Conservation (phyloP, 768 basidiomycete genomes). For the Lentinus tigrinus region DNA sequence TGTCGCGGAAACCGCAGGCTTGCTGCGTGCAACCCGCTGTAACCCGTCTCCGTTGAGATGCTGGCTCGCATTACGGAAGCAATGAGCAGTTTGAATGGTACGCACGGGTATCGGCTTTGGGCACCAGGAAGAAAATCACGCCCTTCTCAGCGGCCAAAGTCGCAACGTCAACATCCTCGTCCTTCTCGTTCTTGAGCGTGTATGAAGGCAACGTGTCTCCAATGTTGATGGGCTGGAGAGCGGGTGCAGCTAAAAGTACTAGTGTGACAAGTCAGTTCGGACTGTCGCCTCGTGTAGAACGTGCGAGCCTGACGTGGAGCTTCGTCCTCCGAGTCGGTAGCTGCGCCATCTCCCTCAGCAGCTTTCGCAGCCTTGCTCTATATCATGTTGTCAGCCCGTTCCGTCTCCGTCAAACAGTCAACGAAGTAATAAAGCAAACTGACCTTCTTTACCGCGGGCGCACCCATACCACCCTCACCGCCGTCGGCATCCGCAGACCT, state of each 20-base stretch:
- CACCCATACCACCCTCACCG: conserved; percentile 15
- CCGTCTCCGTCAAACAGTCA: neutral
- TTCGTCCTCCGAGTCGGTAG: conserved; percentile 1
- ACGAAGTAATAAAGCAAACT: neutral
- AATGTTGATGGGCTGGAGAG: conserved; percentile 48
- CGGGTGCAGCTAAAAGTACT: conserved; percentile 13
- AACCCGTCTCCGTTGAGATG: neutral
- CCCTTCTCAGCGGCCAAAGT: conserved; percentile 68
- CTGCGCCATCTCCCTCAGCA: conserved; percentile 1
- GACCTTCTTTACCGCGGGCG: conserved; percentile 26
- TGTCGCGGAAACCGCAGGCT: conserved; percentile 89
- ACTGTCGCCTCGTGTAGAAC: neutral
- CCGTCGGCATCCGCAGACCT: conserved; percentile 34
- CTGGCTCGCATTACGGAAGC: neutral
- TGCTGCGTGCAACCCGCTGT: conserved; percentile 89
- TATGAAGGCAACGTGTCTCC: conserved; percentile 77
- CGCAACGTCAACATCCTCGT: conserved; percentile 69
- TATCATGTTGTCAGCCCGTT: neutral
- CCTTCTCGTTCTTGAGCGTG: conserved; percentile 82
- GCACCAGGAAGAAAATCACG: conserved; percentile 79
- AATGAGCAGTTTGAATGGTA: neutral
- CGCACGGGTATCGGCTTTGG: conserved; percentile 81
- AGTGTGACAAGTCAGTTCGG: neutral
- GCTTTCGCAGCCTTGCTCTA: conserved; percentile 18
- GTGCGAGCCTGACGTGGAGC: neutral